Evolutionary conservation across 2,329 filamentous ascomycete genomes (phyloP).

Genomic region (Claviceps humidiphila): DNA sequence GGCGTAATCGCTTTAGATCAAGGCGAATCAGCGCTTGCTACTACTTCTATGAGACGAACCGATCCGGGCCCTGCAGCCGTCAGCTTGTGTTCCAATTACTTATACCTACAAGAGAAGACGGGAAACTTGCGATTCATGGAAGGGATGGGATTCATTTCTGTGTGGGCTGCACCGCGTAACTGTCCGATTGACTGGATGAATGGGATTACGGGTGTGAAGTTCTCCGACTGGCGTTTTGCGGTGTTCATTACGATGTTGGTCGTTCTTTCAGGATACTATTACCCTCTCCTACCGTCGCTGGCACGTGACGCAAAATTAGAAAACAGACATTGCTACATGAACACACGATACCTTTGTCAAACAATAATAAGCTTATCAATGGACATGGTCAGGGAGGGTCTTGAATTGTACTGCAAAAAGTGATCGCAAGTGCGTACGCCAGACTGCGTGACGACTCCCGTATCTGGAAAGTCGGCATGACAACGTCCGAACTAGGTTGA

Average conservation of each 20-base stretch:
- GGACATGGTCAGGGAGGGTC: neutral
- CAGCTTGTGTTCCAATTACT: neutral
- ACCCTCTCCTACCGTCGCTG: constrained; percentile 15
- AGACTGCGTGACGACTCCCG: no score
- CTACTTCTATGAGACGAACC: no score
- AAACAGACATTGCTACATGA: constrained; percentile 22
- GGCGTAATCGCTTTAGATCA: neutral
- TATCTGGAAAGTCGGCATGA: no score
- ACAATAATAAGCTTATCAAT: constrained; percentile 2
- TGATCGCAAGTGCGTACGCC: no score
- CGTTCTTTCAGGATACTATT: constrained; percentile 13
- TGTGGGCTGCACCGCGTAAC: neutral
- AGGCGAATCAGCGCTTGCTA: no score
- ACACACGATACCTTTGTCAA: constrained; percentile 20
- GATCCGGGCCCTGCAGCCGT: neutral
- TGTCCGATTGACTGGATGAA: neutral
- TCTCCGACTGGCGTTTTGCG: constrained; percentile 7
- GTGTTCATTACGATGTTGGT: constrained; percentile 12
- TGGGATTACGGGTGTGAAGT: neutral
- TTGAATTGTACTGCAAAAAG: neutral
- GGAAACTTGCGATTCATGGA: neutral
- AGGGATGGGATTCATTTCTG: neutral
- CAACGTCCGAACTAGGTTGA: no score
- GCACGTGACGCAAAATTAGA: constrained; percentile 13
- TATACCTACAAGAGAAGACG: neutral